Conservation (phyloP, 2,329 filamentous ascomycete species). For the Camillea tinctor region DNA sequence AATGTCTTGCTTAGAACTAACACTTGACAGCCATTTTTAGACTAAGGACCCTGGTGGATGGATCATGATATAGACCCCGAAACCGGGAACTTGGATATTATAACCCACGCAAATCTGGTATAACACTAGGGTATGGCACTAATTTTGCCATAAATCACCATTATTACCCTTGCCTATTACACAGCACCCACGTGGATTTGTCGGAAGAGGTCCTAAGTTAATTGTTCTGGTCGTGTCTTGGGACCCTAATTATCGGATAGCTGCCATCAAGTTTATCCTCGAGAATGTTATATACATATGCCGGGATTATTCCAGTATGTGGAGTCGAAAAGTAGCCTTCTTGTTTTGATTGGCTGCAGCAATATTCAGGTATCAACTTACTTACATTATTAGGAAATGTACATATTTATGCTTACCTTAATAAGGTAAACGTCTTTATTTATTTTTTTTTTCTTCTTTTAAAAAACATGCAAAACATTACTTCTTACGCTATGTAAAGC, state of each 20-base stretch:
- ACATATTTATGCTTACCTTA: too few relatives aligned
- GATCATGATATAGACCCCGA: background rate
- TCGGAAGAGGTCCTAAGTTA: background rate
- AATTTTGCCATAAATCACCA: background rate
- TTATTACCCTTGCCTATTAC: background rate
- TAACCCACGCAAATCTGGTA: background rate
- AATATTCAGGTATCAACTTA: too few relatives aligned
- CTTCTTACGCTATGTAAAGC: too few relatives aligned
- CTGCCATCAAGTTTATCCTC: too few relatives aligned
- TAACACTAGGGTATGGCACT: background rate
- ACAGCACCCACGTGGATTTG: background rate
- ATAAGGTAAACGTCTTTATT: too few relatives aligned
- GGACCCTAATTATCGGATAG: background rate
- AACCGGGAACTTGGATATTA: background rate
- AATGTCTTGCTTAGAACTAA: background rate
- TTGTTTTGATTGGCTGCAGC: too few relatives aligned
- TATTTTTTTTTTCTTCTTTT: too few relatives aligned
- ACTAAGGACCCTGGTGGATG: background rate
- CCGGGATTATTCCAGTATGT: too few relatives aligned
- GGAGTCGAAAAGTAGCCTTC: too few relatives aligned
- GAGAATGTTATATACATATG: too few relatives aligned
- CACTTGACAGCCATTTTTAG: background rate
- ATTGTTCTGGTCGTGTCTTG: background rate
- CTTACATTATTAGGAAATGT: too few relatives aligned
- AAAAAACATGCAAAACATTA: too few relatives aligned